Percentiles rank a stretch among this genome's conserved stretches.
Conservation (phyloP, 2,329 filamentous ascomycete species). For the Fusarium veterinarium region DNA sequence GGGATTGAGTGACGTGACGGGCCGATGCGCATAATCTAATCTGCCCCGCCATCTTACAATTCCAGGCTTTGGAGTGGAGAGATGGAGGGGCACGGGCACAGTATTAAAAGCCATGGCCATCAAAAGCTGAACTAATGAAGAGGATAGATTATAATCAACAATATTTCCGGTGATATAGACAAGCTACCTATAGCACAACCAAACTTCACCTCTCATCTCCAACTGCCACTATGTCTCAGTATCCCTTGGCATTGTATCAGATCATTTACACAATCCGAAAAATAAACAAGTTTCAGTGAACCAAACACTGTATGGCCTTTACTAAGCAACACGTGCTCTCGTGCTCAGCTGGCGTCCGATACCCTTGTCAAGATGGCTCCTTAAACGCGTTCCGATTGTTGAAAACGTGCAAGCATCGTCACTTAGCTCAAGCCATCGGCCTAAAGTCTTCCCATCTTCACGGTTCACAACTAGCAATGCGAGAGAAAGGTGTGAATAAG, state of each 20-base stretch:
- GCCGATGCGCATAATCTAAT: slow-evolving; percentile 41
- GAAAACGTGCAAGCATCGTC: slow-evolving; percentile 32
- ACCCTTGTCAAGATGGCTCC: slow-evolving; percentile 20
- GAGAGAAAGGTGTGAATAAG: background rate
- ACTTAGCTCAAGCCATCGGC: slow-evolving; percentile 37
- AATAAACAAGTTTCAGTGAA: background rate
- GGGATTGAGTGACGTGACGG: slow-evolving; percentile 40
- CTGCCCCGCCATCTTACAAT: slow-evolving; percentile 42
- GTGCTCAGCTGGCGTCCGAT: slow-evolving; percentile 29
- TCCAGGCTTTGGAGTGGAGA: slow-evolving; percentile 34
- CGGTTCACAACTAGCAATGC: background rate
- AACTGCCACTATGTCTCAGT: background rate
- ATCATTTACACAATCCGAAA: background rate
- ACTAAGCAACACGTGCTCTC: slow-evolving; percentile 31
- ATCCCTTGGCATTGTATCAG: background rate
- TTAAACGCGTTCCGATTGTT: slow-evolving; percentile 36
- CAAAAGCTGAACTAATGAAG: background rate
- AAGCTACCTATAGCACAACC: slow-evolving; percentile 15
- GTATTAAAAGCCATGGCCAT: slow-evolving; percentile 4
- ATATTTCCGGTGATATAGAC: slow-evolving; percentile 23
- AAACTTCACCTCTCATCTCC: background rate
- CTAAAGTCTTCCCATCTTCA: slow-evolving; percentile 29
- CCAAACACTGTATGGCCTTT: slow-evolving; percentile 16
- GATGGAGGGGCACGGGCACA: slow-evolving; percentile 38
- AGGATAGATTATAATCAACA: background rate